phyloP scores from a whole-genome alignment of 257 asterid genomes.

The Solanum appendiculatum region DNA sequence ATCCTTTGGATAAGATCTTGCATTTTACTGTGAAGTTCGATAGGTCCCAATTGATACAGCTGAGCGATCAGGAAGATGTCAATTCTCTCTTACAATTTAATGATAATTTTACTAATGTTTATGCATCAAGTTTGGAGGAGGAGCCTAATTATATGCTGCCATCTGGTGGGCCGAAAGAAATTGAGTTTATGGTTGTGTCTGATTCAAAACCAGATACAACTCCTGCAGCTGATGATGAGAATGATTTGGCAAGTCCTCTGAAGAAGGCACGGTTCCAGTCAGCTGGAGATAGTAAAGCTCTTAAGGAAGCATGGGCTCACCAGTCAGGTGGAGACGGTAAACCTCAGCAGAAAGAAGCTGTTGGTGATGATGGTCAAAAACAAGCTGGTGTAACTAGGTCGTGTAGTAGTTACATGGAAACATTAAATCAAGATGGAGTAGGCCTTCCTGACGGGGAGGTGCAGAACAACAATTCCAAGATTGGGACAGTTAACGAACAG shows the following conservation, averaged over 20 bases:
- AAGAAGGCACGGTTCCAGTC: too few species aligned
- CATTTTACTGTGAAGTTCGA: background rate
- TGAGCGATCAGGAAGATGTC: constrained; percentile 2
- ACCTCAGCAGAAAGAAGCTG: too few species aligned
- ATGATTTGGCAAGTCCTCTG: too few species aligned
- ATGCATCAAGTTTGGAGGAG: background rate
- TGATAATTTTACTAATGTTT: background rate
- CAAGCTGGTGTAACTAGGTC: too few species aligned
- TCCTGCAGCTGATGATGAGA: too few species aligned
- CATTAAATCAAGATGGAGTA: background rate
- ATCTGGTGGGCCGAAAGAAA: background rate
- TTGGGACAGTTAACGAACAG: background rate
- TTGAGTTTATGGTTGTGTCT: constrained; percentile 10
- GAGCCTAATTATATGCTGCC: background rate
- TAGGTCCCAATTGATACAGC: constrained; percentile 3
- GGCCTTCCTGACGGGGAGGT: background rate
- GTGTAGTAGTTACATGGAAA: too few species aligned
- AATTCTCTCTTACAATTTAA: background rate
- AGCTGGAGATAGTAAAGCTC: too few species aligned
- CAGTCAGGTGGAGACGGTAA: too few species aligned
- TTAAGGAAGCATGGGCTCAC: too few species aligned
- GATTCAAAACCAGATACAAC: constrained; percentile 10
- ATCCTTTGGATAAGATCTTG: background rate
- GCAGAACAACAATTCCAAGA: background rate
- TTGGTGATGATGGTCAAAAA: too few species aligned